Base-by-base conservation (phyloP, 768 basidiomycete genomes). In the Naganishia randhawae region DNA sequence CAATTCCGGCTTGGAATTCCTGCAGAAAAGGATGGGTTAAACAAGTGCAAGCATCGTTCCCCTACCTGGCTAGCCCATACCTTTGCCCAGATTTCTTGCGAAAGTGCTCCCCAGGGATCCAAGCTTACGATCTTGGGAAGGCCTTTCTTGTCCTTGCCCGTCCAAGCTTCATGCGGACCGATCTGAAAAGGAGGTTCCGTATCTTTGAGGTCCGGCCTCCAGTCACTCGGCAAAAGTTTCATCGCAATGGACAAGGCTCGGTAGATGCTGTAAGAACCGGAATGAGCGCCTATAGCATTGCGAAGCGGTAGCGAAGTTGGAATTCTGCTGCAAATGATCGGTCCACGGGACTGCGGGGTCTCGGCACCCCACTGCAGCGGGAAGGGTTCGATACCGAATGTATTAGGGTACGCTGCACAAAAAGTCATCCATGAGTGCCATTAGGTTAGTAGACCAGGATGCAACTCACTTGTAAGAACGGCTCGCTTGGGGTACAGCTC, bases 191-290 rank as follows among this genome's bases (percentile, higher is more conserved):
- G 90, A 0, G 94, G 94, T 76, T 94, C 72, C 3, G 75, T 79
- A 63, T 77, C 73, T 35, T 67, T 74, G 61, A 72, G 48, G 73
- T 79, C 78, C 9, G 80, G 80, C 14, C 75, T 69, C 71, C 76
- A 78, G 51, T 75, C 74, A 9, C 76, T 74, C 52, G 75, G 72
- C n/a, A 82, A 66, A 32, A 76, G 72, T 27, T 80, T 78, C 67
- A 95, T 89, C 9, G 92, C 95, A 76, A 96, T 93, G 11, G 90
- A 86, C 14, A 98, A 84, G 0, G 95, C 91, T 37, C 92, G 88
- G 80, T 96, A 97, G 80, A 96, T 93, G 16, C 90, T 92, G 80
- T 97, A 97, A 0, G 89, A 90, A 7, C 95, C 94, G 0, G 88
- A 88, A 77, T 96, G 93, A 0, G 95, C 93, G 11, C 95, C 94